A percentile compares a stretch with the other conserved stretches of the same genome.
Conservation (phyloP, 768 basidiomycete genomes). For the Panaeolus papilionaceus region DNA sequence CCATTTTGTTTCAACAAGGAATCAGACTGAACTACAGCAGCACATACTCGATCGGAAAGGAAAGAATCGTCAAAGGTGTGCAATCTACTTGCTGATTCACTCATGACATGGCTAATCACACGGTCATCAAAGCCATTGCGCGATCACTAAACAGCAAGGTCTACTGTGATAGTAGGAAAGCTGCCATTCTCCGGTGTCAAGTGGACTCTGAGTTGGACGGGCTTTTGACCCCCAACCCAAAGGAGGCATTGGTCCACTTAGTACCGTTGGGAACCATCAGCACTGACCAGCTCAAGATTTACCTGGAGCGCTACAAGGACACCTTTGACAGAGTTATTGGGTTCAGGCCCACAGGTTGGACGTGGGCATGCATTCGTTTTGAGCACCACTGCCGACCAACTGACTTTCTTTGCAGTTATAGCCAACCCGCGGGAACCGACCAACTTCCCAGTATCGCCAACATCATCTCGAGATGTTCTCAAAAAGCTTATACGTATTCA, state of each 20-base stretch:
- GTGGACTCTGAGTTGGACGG: slow-evolving; percentile 82
- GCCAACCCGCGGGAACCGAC: slow-evolving; percentile 68
- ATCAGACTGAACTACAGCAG: slow-evolving; percentile 41
- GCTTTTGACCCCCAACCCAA: slow-evolving; percentile 78
- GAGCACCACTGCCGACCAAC: not conserved
- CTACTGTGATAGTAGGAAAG: slow-evolving; percentile 88
- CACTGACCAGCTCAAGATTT: slow-evolving; percentile 77
- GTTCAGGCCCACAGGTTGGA: slow-evolving; percentile 96
- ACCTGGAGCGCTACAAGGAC: slow-evolving; percentile 77
- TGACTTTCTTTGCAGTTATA: slow-evolving; percentile 52
- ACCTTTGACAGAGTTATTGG: slow-evolving; percentile 77
- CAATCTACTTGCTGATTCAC: slow-evolving; percentile 11
- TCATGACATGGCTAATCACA: not conserved
- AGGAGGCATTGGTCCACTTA: slow-evolving; percentile 82
- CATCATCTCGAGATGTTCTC: slow-evolving; percentile 72
- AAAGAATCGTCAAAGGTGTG: slow-evolving; percentile 93
- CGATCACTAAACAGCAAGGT: slow-evolving; percentile 81
- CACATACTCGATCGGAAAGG: slow-evolving; percentile 98
- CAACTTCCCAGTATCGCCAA: slow-evolving; percentile 66
- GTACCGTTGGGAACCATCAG: slow-evolving; percentile 79
- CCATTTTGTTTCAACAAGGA: slow-evolving; percentile 8
- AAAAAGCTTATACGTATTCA: slow-evolving; percentile 69
- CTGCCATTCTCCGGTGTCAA: slow-evolving; percentile 83
- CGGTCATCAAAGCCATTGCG: slow-evolving; percentile 69
- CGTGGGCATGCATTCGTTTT: slow-evolving; percentile 56